Evolutionary conservation across 345 rosid genomes (phyloP), one percentile per base, ranked within the genome.

Genomic region (Murraya paniculata): DNA sequence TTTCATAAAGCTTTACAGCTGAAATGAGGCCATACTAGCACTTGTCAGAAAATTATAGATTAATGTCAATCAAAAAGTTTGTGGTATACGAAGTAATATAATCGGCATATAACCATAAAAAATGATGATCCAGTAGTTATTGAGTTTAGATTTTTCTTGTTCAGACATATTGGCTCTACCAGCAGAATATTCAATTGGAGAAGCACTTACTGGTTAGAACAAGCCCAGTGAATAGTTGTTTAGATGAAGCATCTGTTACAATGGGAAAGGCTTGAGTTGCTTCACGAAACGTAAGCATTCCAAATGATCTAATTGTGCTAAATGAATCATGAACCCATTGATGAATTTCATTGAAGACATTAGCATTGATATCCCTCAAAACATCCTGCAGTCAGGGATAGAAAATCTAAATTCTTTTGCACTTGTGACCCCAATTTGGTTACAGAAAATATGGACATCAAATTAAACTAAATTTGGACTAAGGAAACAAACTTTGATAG

Each of bases 151-250:
- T 38, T 56, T 45, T 62, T 22, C 19, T 75, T 64, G 33, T 66
- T 66, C 62, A 35, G 59, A 53, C 38, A 66, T 18, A 25, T 58
- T 30, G 6, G 77, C 57, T 69, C 38, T 6, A 7, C 27, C 39
- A 38, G 78, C 36, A 6, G 64, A 74, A 73, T 50, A 30, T 56
- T 53, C 25, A 74, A 76, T 65, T 10, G 73, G 39, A 74, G 77
- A 56, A 62, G 25, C 82, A 88, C 98, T 92, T 86, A 96, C 99
- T 91, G 59, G 98, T 94, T 73, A 88, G 88, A 76, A 94, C 90
- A 71, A 96, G 78, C 41, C 92, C 97, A 25, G 97, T 89, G 70
- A 82, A 89, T 73, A 96, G 65, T 74, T 88, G 90, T 84, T 85
- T 92, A 48, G 93, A 89, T 76, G 87, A 78, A 70, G 92, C 86